Evolutionary conservation across 2,329 filamentous ascomycete genomes (phyloP).

Genomic region (Botrytis cinerea): DNA sequence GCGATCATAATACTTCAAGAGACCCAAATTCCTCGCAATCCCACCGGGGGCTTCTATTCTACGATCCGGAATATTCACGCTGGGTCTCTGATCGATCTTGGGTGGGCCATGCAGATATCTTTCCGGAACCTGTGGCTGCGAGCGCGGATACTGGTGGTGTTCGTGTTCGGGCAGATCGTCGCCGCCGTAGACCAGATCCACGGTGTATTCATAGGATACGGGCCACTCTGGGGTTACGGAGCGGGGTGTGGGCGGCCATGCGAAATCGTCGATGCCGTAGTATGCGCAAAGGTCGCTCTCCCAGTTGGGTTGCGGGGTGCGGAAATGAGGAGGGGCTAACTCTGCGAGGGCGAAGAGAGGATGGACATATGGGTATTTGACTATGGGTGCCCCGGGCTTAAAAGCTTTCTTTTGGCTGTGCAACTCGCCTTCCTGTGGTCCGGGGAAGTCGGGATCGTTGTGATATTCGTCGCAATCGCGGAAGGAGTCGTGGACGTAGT

Average conservation of each 20-base stretch:
- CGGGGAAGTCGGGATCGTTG: background rate
- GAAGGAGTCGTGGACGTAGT: background rate
- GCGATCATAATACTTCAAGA: slow-evolving; percentile 19
- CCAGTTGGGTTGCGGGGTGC: background rate
- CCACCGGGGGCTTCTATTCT: background rate
- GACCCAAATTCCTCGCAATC: background rate
- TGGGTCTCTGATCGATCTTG: background rate
- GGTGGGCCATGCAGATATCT: background rate
- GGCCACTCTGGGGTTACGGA: background rate
- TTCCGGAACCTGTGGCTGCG: background rate
- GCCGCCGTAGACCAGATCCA: background rate
- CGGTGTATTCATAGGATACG: fast-evolving
- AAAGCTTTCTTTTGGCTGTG: background rate
- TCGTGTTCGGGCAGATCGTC: background rate
- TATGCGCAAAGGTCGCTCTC: background rate
- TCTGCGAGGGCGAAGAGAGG: background rate
- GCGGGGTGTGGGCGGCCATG: background rate
- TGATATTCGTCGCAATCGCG: fast-evolving
- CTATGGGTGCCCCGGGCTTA: fast-evolving
- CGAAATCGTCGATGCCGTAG: background rate
- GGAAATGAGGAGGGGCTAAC: background rate
- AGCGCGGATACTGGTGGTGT: background rate
- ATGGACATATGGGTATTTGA: background rate
- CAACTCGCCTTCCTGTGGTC: background rate
- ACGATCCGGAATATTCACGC: background rate